Percentiles rank a stretch among this genome's conserved stretches.
phyloP scores from a whole-genome alignment of 768 basidiomycete genomes.

The Macrolepiota dolichaula region DNA sequence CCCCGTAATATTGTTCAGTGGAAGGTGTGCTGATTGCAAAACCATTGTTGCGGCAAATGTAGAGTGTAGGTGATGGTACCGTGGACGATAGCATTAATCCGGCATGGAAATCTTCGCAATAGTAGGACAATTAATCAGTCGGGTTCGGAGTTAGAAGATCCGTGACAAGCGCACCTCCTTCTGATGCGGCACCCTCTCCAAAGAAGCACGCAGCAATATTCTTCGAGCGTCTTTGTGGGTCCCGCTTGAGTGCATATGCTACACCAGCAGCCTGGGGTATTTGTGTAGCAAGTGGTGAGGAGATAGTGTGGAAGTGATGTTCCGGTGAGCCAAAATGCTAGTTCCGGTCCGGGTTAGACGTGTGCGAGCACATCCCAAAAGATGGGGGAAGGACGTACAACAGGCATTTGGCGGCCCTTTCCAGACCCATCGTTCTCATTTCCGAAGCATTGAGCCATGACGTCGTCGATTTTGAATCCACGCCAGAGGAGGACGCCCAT shows the following conservation, averaged over 20 bases:
- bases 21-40: conserved; percentile 95
- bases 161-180: conserved; percentile 52
- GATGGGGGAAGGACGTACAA: conserved; percentile 43
- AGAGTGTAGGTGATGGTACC: conserved; percentile 70
- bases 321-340: conserved; percentile 84
- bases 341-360: conserved; percentile 11
- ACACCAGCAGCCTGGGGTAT: conserved; percentile 95
- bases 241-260: conserved; percentile 82
- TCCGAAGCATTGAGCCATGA: conserved; percentile 92
- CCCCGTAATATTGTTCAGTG: conserved; percentile 86
- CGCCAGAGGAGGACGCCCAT: conserved; percentile 90
- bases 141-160: neutral
- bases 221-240: conserved; percentile 60
- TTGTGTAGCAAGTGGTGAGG: conserved; percentile 90
- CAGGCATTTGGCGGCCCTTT: conserved; percentile 93
- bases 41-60: conserved; percentile 80
- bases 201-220: conserved; percentile 88
- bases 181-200: conserved; percentile 92
- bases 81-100: conserved; percentile 80
- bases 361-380: neutral
- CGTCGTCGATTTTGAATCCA: conserved; percentile 70
- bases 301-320: conserved; percentile 92
- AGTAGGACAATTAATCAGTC: neutral
- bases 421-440: conserved; percentile 76
- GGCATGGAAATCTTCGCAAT: conserved; percentile 76